Evolutionary conservation across 73 alveolate genomes (phyloP).

Genomic region (Symbiodinium pilosum): DNA sequence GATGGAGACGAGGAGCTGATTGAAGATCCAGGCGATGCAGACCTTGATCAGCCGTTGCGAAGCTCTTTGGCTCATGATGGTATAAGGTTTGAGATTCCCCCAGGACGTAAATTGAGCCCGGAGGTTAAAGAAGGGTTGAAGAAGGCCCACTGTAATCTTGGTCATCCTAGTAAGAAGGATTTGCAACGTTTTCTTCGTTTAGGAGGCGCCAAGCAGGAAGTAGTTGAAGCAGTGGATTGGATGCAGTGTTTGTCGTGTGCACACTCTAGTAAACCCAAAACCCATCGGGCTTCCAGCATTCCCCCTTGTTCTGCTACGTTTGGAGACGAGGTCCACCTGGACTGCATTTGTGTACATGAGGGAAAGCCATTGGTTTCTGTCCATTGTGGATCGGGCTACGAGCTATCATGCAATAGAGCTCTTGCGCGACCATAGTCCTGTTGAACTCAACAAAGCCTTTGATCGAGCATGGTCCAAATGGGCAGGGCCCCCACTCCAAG

Average conservation of each 20-base stretch:
- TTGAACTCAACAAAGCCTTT: neutral
- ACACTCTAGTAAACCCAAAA: neutral
- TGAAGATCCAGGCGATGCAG: neutral
- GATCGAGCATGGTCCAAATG: neutral
- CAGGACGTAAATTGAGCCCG: neutral
- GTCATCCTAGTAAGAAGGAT: neutral
- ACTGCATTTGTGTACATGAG: neutral
- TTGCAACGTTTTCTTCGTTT: neutral
- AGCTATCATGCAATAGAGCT: neutral
- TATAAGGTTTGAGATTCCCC: neutral
- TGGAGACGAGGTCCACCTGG: conserved; percentile 46
- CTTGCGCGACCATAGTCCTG: neutral
- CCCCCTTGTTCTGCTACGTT: conserved; percentile 1
- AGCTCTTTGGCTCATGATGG: neutral
- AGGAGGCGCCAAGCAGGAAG: neutral
- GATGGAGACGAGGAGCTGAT: neutral
- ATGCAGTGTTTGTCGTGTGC: neutral
- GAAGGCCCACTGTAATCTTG: neutral
- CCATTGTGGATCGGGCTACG: conserved; percentile 6
- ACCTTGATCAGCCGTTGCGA: no score
- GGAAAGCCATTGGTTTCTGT: neutral
- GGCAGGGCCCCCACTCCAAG: neutral
- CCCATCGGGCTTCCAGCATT: neutral
- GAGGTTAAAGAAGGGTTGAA: neutral
- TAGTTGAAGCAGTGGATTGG: neutral